Evolutionary conservation across 2,329 filamentous ascomycete species (phyloP), one percentile per base, ranked within the genome.

Genomic region (Chaetomium sp.): DNA sequence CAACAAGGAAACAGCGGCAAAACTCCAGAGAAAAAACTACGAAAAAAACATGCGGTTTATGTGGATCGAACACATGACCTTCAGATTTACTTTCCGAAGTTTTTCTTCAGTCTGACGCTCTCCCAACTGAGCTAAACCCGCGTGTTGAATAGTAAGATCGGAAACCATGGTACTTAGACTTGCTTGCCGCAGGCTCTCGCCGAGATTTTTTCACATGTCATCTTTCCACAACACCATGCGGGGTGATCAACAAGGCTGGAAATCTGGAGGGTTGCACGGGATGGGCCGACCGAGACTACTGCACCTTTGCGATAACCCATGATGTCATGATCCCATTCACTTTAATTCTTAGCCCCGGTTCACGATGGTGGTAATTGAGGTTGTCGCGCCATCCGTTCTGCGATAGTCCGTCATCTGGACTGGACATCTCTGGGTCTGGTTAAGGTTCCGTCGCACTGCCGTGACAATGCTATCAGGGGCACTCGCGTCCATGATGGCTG

Each of bases 121-220:
- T 64, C 61, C 62, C 62, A 64, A 63, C 62, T 64, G 62, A 64
- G 61, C 62, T 64, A 64, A 63, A 62, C 61, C 62, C 62, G 62
- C 62, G 51, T 42, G 38, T 51, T 52, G 38, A 12, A 41, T 35
- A 40, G n/a, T 44, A 1, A 2, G 6, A 1, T 3, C 5, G 1
- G 0, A 12, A 48, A 36, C 19, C n/a, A 4, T 27, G 10, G n/a
- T 12, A 41, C 27, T 34, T 49, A 11, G 5, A 49, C 14, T 27
- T 27, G 19, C 37, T 9, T 40, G 37, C 2, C 2, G 2, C 8
- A 9, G 37, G 8, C 37, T 40, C 37, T 2, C 37, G 37, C 37
- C 37, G 12, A 38, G 2, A 38, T 9, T 12, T 38, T 9, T 27
- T 27, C 37, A 8, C 37, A 38, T 9, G 8, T 12, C 37, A 38